Base-by-base conservation (phyloP, 169 alveolate genomes). In the Plasmodium chabaudi region DNA sequence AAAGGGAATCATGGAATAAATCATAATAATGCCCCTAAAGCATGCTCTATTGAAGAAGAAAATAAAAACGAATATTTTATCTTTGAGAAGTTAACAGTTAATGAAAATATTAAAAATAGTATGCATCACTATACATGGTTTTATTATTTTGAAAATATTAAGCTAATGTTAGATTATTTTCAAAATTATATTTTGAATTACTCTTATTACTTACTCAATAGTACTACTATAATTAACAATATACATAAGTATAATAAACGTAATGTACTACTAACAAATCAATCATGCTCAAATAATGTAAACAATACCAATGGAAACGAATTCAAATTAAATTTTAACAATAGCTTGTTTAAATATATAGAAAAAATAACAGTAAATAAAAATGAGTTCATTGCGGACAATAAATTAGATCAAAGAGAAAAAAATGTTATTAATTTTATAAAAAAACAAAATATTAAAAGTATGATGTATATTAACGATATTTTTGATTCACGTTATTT, bases 401-500 rank as follows among this genome's bases (percentile, higher is more conserved):
- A 49, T 15, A 57, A 59, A 59, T 19, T 44, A 47, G 63, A 57
- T 59, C 57, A 73, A 73, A 63, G 65, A 42, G 88, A 77, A 34
- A 19, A 19, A 10, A 49, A 61, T 25, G 64, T 57, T 39, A 67
- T 77, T 64, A 77, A 77, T 42, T 77, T 39, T 77, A 63, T 77
- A 77, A 61, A 77, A 77, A 63, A 64, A 9, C 75, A 77, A 49
- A 77, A 77, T 56, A 77, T 77, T 49, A 77, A 77, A 64, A 77
- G 88, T 64, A 77, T 77, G 77, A 51, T 77, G 21, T 77, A 77
- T 77, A 64, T 77, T 57, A 77, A 77, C 57, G 88, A 77, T 42
- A 63, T 77, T 39, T 77, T 77, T 53, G 88, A 77, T 23, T 75
- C 88, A 49, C 74, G 65, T 7, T 39, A 49, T 51, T 63, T 77